Percentiles rank a stretch among this genome's conserved stretches.
Conservation (phyloP, 1,284 basidiomycete genomes). For the Exobasidium rhododendri region DNA sequence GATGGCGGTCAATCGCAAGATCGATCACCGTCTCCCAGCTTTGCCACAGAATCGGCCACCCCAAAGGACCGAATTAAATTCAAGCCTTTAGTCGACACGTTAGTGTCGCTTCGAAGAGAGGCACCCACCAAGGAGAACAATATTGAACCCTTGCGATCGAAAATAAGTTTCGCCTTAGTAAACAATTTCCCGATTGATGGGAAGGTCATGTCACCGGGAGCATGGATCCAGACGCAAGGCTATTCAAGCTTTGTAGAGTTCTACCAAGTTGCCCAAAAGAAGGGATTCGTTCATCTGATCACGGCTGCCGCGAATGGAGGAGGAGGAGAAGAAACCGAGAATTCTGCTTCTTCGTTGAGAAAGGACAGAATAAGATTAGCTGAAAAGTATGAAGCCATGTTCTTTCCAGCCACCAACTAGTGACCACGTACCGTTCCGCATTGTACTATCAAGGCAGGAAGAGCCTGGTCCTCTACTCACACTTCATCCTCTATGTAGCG, state of each 20-base stretch:
- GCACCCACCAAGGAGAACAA: background rate
- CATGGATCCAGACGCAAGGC: slow-evolving; percentile 11
- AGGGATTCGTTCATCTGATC: slow-evolving; percentile 11
- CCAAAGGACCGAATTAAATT: slow-evolving; percentile 7
- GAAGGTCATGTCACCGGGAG: slow-evolving; percentile 1
- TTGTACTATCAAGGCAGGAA: background rate
- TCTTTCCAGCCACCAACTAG: slow-evolving; percentile 4
- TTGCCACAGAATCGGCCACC: background rate
- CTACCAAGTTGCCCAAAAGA: slow-evolving; percentile 5
- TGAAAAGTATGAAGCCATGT: slow-evolving; percentile 15
- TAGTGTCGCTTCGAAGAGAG: slow-evolving; percentile 11
- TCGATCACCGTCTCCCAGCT: slow-evolving; percentile 1
- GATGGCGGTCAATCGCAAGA: background rate
- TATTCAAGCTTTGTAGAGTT: slow-evolving; percentile 8
- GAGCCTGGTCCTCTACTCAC: too few species aligned
- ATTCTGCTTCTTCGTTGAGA: background rate
- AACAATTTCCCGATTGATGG: background rate
- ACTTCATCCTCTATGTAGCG: too few species aligned
- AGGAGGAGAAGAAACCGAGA: too few species aligned
- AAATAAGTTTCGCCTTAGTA: background rate
- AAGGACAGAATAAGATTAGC: slow-evolving; percentile 3
- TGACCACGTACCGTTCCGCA: background rate
- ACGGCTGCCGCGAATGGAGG: too few species aligned
- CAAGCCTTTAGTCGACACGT: slow-evolving; percentile 3
- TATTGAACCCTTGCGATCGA: slow-evolving; percentile 4